Evolutionary conservation across 2,329 filamentous ascomycete genomes (phyloP).

Genomic region (Cladosporium sp.): DNA sequence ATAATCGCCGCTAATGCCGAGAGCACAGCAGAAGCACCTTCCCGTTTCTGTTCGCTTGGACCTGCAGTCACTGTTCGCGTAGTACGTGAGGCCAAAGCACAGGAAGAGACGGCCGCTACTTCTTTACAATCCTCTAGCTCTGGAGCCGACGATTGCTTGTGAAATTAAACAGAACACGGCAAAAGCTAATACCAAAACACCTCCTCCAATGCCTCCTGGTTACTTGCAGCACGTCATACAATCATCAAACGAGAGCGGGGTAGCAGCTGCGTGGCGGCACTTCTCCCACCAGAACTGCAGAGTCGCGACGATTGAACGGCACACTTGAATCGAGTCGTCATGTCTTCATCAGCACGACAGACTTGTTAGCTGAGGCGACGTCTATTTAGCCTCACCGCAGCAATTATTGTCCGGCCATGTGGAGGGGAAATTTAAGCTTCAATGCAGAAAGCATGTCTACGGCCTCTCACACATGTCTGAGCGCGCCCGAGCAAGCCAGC

Average conservation of each 20-base stretch:
- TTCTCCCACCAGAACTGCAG: neutral
- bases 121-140: neutral
- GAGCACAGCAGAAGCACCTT: conserved; percentile 1
- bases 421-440: neutral
- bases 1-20: conserved; percentile 11
- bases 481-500: no score
- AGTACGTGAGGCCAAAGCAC: neutral
- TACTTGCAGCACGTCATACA: neutral
- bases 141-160: no score
- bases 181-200: neutral
- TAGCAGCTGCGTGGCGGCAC: neutral
- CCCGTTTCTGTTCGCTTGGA: conserved; percentile 2
- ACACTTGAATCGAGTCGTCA: neutral
- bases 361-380: no score
- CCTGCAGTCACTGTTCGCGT: neutral
- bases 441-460: no score
- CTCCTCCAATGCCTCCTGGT: neutral
- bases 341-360: neutral
- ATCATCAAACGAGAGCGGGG: neutral
- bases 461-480: no score
- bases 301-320: neutral
- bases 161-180: no score
- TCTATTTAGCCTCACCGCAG: neutral
- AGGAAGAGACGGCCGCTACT: neutral
- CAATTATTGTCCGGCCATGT: neutral